Evolutionary conservation across 352 stramenopile genomes (phyloP), one percentile per base, ranked within the genome.

Genomic region (Phytopythium boreale): DNA sequence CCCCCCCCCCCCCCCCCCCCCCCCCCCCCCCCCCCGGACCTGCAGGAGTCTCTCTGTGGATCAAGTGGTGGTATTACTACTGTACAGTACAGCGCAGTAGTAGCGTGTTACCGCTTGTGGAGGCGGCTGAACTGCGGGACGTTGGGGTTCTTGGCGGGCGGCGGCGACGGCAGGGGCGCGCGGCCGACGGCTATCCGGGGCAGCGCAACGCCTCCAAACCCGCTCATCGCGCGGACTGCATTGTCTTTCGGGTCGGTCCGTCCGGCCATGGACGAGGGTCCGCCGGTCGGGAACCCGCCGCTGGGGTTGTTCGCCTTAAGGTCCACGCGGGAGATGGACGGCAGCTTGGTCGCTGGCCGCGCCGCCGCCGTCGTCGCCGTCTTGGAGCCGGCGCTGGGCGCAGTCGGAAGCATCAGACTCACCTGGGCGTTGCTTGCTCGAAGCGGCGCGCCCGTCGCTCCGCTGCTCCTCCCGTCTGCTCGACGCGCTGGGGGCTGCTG

Each of bases 121-220:
- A 90, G 69, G 22, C 81, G 79, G 57, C 81, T 90, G 51, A 87
- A 90, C 61, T 80, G 74, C 52, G 79, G 81, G 66, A 79, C 81
- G 39, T 64, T 70, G 31, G 69, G 52, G 27, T 75, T 88, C 43
- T 67, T 62, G 4, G 74, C 65, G 34, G 69, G 67, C 14, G 80
- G 80, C 9, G 69, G 70, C 1, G 76, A 86, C 59, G 78, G 77
- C 66, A 82, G 64, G 3, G 74, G 27, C 3, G 56, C 31, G 47
- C 65, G 70, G 14, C 46, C 17, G 62, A 29, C 26, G 84, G 57
- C 36, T 61, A 61, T 61, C 53, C 76, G 65, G 8, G 80, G 80
- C 36, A 89, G 66, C 15, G 70, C 64, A 8, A 71, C 22, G 29
- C 59, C 69, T 26, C 64, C 62, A 1, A 63, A 34, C 36, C 61